Conservation (phyloP, 257 asterid genomes). For the Jasminum sambac region DNA sequence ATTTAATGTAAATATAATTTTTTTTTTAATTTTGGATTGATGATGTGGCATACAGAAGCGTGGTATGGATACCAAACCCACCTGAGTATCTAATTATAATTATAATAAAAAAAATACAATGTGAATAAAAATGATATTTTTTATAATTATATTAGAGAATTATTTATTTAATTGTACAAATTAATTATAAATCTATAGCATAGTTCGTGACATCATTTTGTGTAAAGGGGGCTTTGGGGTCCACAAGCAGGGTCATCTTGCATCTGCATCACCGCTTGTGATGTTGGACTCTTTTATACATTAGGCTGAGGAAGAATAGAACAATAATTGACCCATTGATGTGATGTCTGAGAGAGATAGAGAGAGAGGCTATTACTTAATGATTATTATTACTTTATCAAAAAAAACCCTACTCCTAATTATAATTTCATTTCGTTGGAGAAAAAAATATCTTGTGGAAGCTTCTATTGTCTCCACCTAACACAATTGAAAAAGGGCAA, state of each 20-base stretch:
- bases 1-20: too few relatives aligned
- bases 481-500: conserved; percentile 41
- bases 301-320: conserved; percentile 11
- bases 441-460: conserved; percentile 42
- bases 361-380: conserved; percentile 19
- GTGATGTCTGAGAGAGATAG: neutral
- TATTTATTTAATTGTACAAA: too few relatives aligned
- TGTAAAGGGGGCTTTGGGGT: conserved; percentile 8
- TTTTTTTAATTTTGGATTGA: too few relatives aligned
- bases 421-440: neutral
- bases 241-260: conserved; percentile 10
- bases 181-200: too few relatives aligned
- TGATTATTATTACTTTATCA: conserved; percentile 1
- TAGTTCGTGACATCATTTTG: too few relatives aligned
- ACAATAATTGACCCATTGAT: conserved; percentile 32
- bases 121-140: too few relatives aligned
- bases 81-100: too few relatives aligned
- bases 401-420: neutral
- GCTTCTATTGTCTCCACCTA: conserved; percentile 75
- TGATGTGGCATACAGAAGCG: too few relatives aligned
- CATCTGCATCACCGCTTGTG: conserved; percentile 39
- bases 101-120: too few relatives aligned
- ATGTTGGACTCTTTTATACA: conserved; percentile 26
- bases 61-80: too few relatives aligned
- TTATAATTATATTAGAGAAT: too few relatives aligned